phyloP scores from a whole-genome alignment of 163 green algal genomes.

The Scenedesmus sp. region DNA sequence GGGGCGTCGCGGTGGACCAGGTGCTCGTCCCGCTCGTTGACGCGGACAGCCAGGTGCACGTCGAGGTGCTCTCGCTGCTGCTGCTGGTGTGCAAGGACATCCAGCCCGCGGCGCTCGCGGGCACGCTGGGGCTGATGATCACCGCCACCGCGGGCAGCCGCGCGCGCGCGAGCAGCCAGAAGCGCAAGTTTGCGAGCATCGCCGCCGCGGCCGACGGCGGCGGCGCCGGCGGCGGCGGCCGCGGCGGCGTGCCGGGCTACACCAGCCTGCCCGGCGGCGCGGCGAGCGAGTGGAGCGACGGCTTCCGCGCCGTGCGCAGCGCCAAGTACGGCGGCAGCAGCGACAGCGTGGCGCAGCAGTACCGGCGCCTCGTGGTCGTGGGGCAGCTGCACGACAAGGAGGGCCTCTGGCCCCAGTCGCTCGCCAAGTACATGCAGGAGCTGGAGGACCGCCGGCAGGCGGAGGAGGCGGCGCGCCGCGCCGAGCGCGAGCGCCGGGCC shows the following conservation, averaged over 20 bases:
- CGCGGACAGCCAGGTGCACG: slow-evolving; percentile 45
- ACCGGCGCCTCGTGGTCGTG: slow-evolving; percentile 36
- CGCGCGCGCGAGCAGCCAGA: slow-evolving; percentile 8
- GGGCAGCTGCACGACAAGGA: slow-evolving; percentile 29
- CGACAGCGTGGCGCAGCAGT: slow-evolving; percentile 31
- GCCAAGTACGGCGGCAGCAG: slow-evolving; percentile 36
- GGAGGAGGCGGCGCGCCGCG: slow-evolving; percentile 22
- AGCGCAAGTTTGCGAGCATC: slow-evolving; percentile 42
- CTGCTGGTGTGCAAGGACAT: slow-evolving; percentile 33
- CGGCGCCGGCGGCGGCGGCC: not conserved
- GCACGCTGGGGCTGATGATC: slow-evolving; percentile 23
- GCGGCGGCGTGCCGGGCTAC: slow-evolving; percentile 5
- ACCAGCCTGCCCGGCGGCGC: not conserved
- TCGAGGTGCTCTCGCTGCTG: slow-evolving; percentile 33
- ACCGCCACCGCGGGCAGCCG: slow-evolving; percentile 15
- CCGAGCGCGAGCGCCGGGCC: slow-evolving; percentile 6
- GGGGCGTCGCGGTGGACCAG: slow-evolving; percentile 9
- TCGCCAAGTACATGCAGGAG: slow-evolving; percentile 28
- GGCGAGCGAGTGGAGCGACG: slow-evolving; percentile 42
- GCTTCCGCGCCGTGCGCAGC: slow-evolving; percentile 35
- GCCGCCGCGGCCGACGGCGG: no score
- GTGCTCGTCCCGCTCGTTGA: slow-evolving; percentile 44
- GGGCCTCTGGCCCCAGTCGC: slow-evolving; percentile 13
- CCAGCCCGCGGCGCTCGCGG: not conserved
- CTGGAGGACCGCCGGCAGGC: slow-evolving; percentile 18